Evolutionary conservation across 2,329 filamentous ascomycete species (phyloP), one percentile per base, ranked within the genome.

Genomic region (Furcasterigmium furcatum): DNA sequence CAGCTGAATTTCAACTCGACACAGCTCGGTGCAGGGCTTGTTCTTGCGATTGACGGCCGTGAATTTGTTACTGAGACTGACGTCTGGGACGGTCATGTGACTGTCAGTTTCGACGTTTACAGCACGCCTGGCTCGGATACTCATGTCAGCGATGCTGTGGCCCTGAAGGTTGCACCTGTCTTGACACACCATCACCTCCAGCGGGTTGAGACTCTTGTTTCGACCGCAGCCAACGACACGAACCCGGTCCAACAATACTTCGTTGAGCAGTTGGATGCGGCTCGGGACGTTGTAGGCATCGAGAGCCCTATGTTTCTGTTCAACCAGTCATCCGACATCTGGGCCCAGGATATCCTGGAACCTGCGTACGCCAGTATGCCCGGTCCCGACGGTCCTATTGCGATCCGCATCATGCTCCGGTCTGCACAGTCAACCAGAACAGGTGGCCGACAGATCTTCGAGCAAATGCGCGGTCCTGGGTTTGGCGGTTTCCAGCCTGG

Each of bases 261-360:
- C 48, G 52, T 54, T 18, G 25, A 46, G 22, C 38, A 53, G 20
- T 18, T 63, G 7, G 35, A 46, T 18, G 34, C 44, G 8, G 39
- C 51, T 14, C 47, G 52, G 3, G 41, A 39, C 1, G 22, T 44
- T 2, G 48, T 55, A 2, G 52, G 53, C 1, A 45, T 60, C 4
- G 12, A 52, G 13, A 36, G 51, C 7, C 52, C 57, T 0, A 42
- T 64, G 1, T 43, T 54, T 9, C 39, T 49, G 3, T 47, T 67
- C 46, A 50, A 58, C 18, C 42, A 45, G 2, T 54, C 48, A 19
- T 49, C 46, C 24, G 64, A 69, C 46, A 52, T 61, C 38, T 71
- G 66, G 67, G 55, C 59, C 2, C 67, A 70, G 46, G 67, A 72
- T 44, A 60, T 66, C 30, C 47, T 71, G 22, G 65, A 70, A 50